Percentiles rank a stretch among this genome's conserved stretches.
phyloP scores from a whole-genome alignment of 73 alveolate species.

The Diophrys appendiculata region DNA sequence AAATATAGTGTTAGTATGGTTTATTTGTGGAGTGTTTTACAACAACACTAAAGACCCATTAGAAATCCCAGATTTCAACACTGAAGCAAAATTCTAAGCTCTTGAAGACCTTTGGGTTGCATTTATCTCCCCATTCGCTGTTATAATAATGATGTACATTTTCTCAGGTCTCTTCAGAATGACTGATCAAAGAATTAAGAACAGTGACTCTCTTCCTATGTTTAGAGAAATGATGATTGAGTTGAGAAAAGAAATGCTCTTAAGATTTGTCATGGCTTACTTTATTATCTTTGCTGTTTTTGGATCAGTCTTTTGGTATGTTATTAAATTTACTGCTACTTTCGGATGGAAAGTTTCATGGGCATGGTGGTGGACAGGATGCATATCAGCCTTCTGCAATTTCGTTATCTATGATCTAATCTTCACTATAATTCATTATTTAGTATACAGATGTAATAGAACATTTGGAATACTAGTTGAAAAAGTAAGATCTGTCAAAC shows the following conservation, averaged over 20 bases:
- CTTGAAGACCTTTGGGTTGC: slow-evolving; percentile 46
- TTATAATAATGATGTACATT: slow-evolving; percentile 34
- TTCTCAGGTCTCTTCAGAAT: slow-evolving; percentile 29
- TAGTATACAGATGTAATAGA: too few relatives aligned
- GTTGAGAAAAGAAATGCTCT: slow-evolving; percentile 35
- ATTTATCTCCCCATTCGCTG: slow-evolving; percentile 38
- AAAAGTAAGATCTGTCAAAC: too few relatives aligned
- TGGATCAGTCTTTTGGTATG: slow-evolving; percentile 46
- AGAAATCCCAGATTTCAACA: slow-evolving; percentile 47
- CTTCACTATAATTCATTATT: too few relatives aligned
- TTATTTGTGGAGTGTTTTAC: slow-evolving; percentile 43
- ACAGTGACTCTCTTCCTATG: not conserved
- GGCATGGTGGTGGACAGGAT: slow-evolving; percentile 64
- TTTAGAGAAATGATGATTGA: slow-evolving; percentile 10
- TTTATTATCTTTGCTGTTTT: slow-evolving; percentile 29
- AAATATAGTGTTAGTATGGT: slow-evolving; percentile 36
- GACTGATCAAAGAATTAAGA: not conserved
- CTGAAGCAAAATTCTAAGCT: slow-evolving; percentile 27
- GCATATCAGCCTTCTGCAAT: slow-evolving; percentile 43
- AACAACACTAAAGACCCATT: slow-evolving; percentile 53
- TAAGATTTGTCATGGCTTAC: slow-evolving; percentile 55
- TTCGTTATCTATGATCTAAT: slow-evolving; percentile 42
- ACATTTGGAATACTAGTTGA: too few relatives aligned
- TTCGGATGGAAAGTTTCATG: slow-evolving; percentile 64
- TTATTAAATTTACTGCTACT: slow-evolving; percentile 38